Percentiles rank a stretch among this genome's conserved stretches.
Evolutionary conservation across 169 alveolate genomes (phyloP).

Genomic region (Plasmodium vivax): DNA sequence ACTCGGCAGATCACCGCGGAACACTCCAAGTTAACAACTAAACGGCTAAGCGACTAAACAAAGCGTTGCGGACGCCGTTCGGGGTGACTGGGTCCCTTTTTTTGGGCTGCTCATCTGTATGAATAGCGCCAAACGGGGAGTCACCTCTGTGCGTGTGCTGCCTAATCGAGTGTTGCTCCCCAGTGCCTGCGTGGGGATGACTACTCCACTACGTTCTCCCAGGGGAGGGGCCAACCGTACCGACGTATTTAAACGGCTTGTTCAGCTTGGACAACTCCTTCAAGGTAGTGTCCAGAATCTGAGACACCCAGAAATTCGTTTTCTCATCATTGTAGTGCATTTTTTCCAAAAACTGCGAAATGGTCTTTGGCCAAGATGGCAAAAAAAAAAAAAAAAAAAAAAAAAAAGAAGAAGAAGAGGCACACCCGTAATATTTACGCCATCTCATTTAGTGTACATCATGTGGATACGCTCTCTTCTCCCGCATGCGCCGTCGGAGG

Average conservation of each 20-base stretch:
- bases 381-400: background rate
- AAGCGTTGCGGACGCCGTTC: background rate
- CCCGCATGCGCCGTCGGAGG: background rate
- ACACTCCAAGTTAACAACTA: background rate
- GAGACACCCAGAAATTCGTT: conserved; percentile 84
- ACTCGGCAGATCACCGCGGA: background rate
- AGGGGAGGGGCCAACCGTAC: conserved; percentile 15
- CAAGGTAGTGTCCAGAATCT: conserved; percentile 83
- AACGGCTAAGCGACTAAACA: background rate
- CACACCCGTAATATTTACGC: background rate
- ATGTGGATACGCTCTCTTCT: background rate
- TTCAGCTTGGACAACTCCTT: conserved; percentile 85
- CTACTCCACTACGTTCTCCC: background rate
- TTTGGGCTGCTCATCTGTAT: background rate
- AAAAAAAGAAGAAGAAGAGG: background rate
- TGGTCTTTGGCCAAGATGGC: conserved; percentile 60
- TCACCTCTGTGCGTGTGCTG: background rate
- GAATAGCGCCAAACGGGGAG: background rate
- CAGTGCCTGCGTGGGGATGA: background rate
- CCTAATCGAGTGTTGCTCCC: background rate
- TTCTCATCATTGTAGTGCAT: conserved; percentile 81
- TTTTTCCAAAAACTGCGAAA: conserved; percentile 77
- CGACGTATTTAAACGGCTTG: conserved; percentile 86
- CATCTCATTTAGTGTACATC: background rate
- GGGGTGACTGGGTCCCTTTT: background rate